A percentile compares a stretch with the other conserved stretches of the same genome.
Conservation (phyloP, 257 asterid genomes). For the Solanum verrucosum region DNA sequence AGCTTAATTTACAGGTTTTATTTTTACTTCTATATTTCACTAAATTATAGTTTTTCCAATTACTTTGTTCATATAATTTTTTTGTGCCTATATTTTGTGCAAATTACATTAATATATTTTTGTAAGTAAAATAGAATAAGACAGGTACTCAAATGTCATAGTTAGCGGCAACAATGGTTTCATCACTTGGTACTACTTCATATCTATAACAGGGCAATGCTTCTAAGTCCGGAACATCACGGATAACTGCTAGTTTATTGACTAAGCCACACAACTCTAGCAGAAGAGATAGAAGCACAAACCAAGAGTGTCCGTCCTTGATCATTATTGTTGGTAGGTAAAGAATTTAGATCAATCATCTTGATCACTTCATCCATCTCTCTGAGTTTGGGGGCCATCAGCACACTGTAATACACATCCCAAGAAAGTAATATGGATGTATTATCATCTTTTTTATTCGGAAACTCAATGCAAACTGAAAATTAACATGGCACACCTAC, state of each 20-base stretch:
- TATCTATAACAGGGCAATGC: background rate
- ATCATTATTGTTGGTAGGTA: conserved; percentile 24
- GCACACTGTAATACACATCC: conserved; percentile 28
- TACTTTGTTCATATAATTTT: background rate
- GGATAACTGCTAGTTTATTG: conserved; percentile 32
- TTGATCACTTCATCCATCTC: conserved; percentile 86
- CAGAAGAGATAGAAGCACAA: conserved; percentile 59
- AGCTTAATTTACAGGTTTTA: background rate
- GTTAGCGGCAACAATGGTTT: background rate
- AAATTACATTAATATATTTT: too few species aligned
- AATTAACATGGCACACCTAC: conserved; percentile 31
- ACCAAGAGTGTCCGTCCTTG: conserved; percentile 87
- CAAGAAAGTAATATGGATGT: background rate
- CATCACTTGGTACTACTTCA: background rate
- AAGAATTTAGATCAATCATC: conserved; percentile 44
- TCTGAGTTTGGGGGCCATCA: conserved; percentile 75
- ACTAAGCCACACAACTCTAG: background rate
- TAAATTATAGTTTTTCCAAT: background rate
- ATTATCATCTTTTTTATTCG: background rate
- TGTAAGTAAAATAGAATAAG: background rate
- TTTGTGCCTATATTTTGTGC: background rate
- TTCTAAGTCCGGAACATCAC: conserved; percentile 23
- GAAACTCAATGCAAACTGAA: background rate
- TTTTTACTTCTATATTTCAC: background rate
- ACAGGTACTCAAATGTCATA: background rate